Conservation (phyloP, 129 eudicot genomes). For the Erigeron canadensis region DNA sequence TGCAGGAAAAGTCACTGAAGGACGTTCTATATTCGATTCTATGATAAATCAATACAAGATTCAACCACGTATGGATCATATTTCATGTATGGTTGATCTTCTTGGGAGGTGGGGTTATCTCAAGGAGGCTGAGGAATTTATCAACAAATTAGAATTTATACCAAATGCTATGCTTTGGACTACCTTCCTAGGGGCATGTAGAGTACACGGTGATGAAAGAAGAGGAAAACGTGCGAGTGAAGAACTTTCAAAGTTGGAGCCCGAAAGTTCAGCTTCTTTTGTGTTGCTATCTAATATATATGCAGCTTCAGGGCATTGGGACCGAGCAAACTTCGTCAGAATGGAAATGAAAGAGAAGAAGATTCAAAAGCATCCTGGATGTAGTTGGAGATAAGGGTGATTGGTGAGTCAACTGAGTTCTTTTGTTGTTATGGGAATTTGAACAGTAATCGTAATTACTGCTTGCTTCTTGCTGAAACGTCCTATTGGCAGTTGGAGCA, state of each 20-base stretch:
- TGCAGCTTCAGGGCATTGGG: conserved; percentile 90
- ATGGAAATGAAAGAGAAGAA: conserved; percentile 66
- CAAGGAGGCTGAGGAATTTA: conserved; percentile 69
- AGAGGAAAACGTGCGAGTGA: conserved; percentile 80
- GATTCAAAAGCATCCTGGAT: conserved; percentile 65
- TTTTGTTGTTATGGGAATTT: no score
- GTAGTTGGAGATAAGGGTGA: conserved; percentile 45
- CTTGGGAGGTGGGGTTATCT: conserved; percentile 90
- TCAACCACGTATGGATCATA: conserved; percentile 71
- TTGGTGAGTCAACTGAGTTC: no score
- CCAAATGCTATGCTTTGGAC: conserved; percentile 85
- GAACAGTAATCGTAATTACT: no score
- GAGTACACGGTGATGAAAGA: conserved; percentile 73
- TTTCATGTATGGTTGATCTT: conserved; percentile 94
- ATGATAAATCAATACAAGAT: conserved; percentile 54
- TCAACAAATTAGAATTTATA: conserved; percentile 46
- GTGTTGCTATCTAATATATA: conserved; percentile 84
- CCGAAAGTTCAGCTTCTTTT: conserved; percentile 74
- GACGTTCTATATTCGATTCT: conserved; percentile 53
- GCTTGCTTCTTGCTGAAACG: no score
- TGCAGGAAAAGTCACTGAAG: conserved; percentile 74
- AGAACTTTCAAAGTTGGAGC: conserved; percentile 66
- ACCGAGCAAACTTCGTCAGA: conserved; percentile 60
- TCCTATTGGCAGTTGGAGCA: no score
- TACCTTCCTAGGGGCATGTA: conserved; percentile 82